phyloP scores from a whole-genome alignment of 768 basidiomycete genomes.

The Tylopilus plumbeoviolaceoides region DNA sequence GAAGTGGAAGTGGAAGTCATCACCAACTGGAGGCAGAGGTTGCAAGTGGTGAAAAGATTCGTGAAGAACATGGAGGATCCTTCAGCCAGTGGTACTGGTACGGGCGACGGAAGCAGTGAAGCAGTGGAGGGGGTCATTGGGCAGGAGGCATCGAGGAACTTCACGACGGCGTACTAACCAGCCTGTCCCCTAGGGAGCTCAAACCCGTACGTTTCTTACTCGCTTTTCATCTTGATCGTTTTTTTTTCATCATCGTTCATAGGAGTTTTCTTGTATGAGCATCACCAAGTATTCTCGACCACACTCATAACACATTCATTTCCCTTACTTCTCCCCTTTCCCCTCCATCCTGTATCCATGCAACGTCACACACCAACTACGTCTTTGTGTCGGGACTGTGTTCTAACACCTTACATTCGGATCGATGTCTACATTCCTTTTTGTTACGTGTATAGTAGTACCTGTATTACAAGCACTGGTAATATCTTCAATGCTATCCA shows the following conservation, averaged over 20 bases:
- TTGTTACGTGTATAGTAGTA: slow-evolving; percentile 7
- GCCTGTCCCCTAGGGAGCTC: not conserved
- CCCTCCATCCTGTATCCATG: slow-evolving; percentile 15
- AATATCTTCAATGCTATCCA: not conserved
- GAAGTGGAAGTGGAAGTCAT: slow-evolving; percentile 71
- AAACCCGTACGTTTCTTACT: not conserved
- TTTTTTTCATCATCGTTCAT: slow-evolving; percentile 13
- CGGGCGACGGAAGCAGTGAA: slow-evolving; percentile 10
- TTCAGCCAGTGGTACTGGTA: slow-evolving; percentile 19
- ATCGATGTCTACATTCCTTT: slow-evolving; percentile 2
- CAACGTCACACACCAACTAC: not conserved
- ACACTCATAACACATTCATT: slow-evolving; percentile 6
- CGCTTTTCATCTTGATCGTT: not conserved
- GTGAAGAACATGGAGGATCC: slow-evolving; percentile 23
- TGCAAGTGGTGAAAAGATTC: slow-evolving; percentile 78
- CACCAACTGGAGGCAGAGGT: slow-evolving; percentile 83
- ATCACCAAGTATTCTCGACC: slow-evolving; percentile 5
- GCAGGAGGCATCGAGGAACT: slow-evolving; percentile 53
- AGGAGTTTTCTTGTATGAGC: slow-evolving; percentile 4
- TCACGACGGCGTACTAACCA: slow-evolving; percentile 47
- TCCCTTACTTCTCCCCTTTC: not conserved
- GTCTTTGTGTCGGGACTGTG: slow-evolving; percentile 9
- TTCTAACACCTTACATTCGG: not conserved
- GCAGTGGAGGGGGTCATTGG: slow-evolving; percentile 43
- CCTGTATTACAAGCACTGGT: slow-evolving; percentile 3